Evolutionary conservation across 371 early-diverging fungal genomes (phyloP), one percentile per base, ranked within the genome.

Genomic region (Mortierella polycephala): DNA sequence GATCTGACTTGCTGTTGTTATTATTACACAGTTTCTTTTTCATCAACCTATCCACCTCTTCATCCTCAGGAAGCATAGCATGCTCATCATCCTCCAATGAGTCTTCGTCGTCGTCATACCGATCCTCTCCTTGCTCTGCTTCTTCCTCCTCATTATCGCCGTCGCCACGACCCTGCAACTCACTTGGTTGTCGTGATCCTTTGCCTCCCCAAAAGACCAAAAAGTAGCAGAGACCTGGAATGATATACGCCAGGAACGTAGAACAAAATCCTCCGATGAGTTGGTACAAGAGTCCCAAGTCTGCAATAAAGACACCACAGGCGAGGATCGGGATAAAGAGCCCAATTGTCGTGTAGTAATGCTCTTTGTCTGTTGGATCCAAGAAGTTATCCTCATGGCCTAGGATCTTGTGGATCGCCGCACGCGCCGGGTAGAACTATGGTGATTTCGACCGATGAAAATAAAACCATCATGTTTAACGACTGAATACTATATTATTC

Each of bases 261-360:
- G 85, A 83, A 9, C 87, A 85, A 49, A 89, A 73, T 1, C 88
- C 88, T 65, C 90, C 90, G 45, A 88, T 83, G 21, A 87, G 57
- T 12, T 87, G 83, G 68, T 87, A 88, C 11, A 87, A 81, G 52
- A 86, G 83, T 21, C 90, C 88, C 2, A 89, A 77, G 9, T 85
- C 83, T 5, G 76, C 64, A 9, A 89, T 69, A 4, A 68, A 75
- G 37, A 85, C 75, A 6, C 89, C 89, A 20, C 86, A 55, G 10
- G 64, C 49, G 8, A 86, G 75, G 47, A 86, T 82, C 10, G 82
- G 71, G 4, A 77, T 56, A 56, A 85, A 86, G 23, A 88, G 65
- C 0, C 69, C 71, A 11, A 86, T 55, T 1, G 87, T 87, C 37
- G 86, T 83, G 4, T 62, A 49, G 59, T 85, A 65, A 62, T 87